Percentiles rank a stretch among this genome's conserved stretches.
Evolutionary conservation across 257 asterid genomes (phyloP).

Genomic region (Rauvolfia tetraphylla): DNA sequence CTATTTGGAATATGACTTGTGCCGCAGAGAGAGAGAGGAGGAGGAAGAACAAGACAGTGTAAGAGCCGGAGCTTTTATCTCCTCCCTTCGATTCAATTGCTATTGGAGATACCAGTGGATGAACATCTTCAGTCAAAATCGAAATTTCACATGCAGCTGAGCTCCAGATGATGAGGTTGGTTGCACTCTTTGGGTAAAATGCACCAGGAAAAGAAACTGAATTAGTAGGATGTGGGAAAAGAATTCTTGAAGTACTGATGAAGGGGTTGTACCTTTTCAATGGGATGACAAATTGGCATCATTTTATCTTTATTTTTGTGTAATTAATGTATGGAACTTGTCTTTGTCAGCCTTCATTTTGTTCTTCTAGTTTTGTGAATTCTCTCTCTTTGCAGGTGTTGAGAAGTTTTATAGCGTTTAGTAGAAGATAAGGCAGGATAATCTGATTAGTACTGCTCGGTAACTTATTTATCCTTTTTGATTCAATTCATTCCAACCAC

Average conservation of each 20-base stretch:
- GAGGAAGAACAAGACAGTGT: no score
- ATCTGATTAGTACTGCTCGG: background rate
- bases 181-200: background rate
- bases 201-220: background rate
- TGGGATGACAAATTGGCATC: background rate
- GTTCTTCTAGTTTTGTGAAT: background rate
- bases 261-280: background rate
- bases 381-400: background rate
- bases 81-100: no score
- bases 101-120: no score
- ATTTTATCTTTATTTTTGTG: background rate
- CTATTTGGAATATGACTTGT: background rate
- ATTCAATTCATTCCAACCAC: no score
- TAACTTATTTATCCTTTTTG: background rate
- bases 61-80: no score
- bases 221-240: background rate
- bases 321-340: no score
- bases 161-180: background rate
- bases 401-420: background rate
- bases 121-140: no score
- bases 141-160: no score
- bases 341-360: background rate
- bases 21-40: no score
- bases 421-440: background rate
- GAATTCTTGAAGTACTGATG: background rate